Evolutionary conservation across 352 stramenopile species (phyloP).

Genomic region (Phytophthora cactorum): DNA sequence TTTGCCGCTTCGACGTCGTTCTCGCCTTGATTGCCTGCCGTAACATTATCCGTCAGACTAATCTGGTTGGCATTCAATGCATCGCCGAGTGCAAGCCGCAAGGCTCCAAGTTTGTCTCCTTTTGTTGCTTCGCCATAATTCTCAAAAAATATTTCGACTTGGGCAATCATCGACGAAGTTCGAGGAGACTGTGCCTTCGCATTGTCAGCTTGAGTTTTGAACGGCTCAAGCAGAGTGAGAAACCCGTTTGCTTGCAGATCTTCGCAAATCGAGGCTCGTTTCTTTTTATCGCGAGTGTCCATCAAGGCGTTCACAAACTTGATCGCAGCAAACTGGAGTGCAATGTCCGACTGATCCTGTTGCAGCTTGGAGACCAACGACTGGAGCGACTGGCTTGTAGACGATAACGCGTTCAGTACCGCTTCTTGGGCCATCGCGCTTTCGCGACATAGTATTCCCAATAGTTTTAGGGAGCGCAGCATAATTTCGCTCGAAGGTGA

Average conservation of each 20-base stretch:
- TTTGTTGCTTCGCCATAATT: constrained; percentile 22
- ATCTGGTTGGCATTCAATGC: constrained; percentile 13
- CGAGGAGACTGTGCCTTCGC: not conserved
- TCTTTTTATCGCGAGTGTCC: constrained; percentile 33
- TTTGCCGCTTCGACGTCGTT: constrained; percentile 6
- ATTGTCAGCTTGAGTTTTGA: constrained; percentile 10
- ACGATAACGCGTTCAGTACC: constrained; percentile 40
- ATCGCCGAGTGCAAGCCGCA: constrained; percentile 28
- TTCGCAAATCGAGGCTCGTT: constrained; percentile 47
- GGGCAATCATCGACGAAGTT: constrained; percentile 7
- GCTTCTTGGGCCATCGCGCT: constrained; percentile 31
- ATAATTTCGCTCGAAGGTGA: constrained; percentile 32
- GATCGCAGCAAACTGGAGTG: constrained; percentile 40
- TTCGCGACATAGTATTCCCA: constrained; percentile 42
- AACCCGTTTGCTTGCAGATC: constrained; percentile 49
- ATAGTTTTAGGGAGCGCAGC: constrained; percentile 27
- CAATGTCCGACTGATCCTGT: constrained; percentile 32
- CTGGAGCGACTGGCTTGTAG: constrained; percentile 25
- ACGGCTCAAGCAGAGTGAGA: constrained; percentile 37
- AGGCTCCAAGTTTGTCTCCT: constrained; percentile 18
- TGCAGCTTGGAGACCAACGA: constrained; percentile 38
- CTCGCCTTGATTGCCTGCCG: constrained; percentile 29
- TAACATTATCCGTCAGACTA: not conserved
- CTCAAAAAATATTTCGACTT: constrained; percentile 24
- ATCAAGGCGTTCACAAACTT: constrained; percentile 60